Evolutionary conservation across 495 filamentous ascomycete genomes (phyloP), one percentile per base, ranked within the genome.

Genomic region (Cryomyces minteri): DNA sequence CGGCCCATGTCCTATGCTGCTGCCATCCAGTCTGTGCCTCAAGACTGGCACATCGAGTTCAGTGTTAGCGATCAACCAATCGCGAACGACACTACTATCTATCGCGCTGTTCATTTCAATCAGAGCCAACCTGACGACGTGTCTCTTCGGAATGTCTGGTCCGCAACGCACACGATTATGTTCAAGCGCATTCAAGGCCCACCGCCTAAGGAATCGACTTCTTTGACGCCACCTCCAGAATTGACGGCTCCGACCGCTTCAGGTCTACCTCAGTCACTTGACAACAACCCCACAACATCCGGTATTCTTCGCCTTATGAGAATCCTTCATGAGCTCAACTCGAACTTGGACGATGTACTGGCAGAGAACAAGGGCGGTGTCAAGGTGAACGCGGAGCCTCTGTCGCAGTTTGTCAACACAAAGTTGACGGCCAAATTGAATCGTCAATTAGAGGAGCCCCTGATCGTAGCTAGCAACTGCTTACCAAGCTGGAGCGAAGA

Each of bases 391-490:
- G 64, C 74, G n/a, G 90, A 96, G 61, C 83, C 88, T 5, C 58
- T 94, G 37, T 79, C 88, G 8, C 92, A 96, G 53, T 96, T 99
- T 55, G 90, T 99, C 62, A 99, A 99, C 54, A 94, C 88, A 0
- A 99, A 99, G 62, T 73, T 99, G 41, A 99, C 90, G 2, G 90
- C 90, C n/a, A 99, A 99, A 62, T 71, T 99, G 38, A 99, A 99
- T 54, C 77, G 90, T 31, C 90, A 99, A 57, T 64, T 99, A 36
- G 90, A 99, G 59, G 90, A 99, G 63, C 90, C 90, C n/a, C 67
- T 99, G 38, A 94, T 99, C 50, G 90, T 99, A 18, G 92, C 92
- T 2, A 96, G 92, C 62, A 92, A 84, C 53, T 99, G 92, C 57
- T 72, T 99, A 43, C 90, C 90, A 6, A 83, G 72, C 58, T 99